Conservation (phyloP, 345 rosid species). For the Clausena lansium region DNA sequence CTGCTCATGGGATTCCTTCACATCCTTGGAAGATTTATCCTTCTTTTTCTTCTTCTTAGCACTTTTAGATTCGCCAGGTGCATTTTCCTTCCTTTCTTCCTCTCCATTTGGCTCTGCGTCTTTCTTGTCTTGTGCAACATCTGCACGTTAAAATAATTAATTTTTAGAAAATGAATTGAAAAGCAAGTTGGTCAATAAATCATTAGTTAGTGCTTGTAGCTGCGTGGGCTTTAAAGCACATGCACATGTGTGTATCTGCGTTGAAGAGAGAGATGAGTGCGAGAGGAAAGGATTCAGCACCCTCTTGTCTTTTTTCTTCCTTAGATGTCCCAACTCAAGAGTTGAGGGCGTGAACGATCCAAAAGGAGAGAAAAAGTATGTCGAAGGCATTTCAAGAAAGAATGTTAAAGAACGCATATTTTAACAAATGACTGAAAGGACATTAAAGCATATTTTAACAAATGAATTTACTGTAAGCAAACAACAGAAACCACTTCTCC, state of each 20-base stretch:
- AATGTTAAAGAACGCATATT: background rate
- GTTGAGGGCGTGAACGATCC: background rate
- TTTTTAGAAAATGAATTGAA: background rate
- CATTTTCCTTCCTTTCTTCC: slow-evolving; percentile 48
- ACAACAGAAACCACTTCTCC: background rate
- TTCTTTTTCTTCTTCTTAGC: slow-evolving; percentile 68
- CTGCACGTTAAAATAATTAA: slow-evolving; percentile 23
- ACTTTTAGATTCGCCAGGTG: slow-evolving; percentile 47
- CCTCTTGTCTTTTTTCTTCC: background rate
- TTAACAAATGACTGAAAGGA: background rate
- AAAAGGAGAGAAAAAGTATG: background rate
- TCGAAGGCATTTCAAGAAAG: background rate
- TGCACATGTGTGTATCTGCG: background rate
- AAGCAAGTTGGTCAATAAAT: background rate
- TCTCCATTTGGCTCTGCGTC: slow-evolving; percentile 34
- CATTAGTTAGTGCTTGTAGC: background rate
- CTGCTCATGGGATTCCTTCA: slow-evolving; percentile 44
- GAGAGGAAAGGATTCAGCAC: background rate
- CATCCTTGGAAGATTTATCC: slow-evolving; percentile 44
- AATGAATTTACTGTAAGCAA: background rate
- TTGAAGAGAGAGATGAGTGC: background rate
- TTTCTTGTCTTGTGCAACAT: slow-evolving; percentile 42
- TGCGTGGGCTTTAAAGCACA: background rate
- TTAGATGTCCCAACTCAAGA: background rate
- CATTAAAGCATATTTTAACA: too few species aligned